These are phyloP conservation scores for Debaryomyces castellii DNA, from an alignment of 805 yeast species.

Conservation along the genomic window DNA sequence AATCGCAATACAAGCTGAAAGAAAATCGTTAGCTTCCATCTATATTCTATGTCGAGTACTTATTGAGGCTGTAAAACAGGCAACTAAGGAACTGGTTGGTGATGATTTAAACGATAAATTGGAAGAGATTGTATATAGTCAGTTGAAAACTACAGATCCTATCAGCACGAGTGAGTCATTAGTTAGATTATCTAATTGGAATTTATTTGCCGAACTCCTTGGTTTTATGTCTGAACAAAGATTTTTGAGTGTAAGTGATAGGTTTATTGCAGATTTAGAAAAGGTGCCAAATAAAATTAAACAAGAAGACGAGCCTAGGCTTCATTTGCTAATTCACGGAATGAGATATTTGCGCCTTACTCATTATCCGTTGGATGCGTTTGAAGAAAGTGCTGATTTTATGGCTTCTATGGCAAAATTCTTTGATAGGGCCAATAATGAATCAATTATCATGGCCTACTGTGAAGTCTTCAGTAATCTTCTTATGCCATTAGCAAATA, in stretches of 20 bases:
- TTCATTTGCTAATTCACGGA: constrained; percentile 80
- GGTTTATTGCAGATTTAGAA: constrained; percentile 91
- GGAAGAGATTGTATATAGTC: constrained; percentile 92
- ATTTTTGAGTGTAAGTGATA: constrained; percentile 84
- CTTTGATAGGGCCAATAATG: constrained; percentile 63
- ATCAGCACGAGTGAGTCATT: constrained; percentile 56
- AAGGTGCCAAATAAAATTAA: constrained; percentile 54
- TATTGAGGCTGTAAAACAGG: constrained; percentile 87
- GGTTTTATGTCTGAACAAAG: constrained; percentile 89
- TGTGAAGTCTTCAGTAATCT: constrained; percentile 79
- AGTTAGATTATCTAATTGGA: constrained; percentile 91
- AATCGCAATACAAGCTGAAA: constrained; percentile 78
- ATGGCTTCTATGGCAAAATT: constrained; percentile 83
- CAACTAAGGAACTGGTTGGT: constrained; percentile 70
- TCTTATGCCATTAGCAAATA: constrained; percentile 78
- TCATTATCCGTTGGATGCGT: constrained; percentile 81
- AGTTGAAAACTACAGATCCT: constrained; percentile 86
- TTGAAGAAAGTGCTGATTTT: constrained; percentile 94
- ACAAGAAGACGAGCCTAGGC: constrained; percentile 46
- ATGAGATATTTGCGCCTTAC: constrained; percentile 82
- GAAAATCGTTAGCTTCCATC: constrained; percentile 82
- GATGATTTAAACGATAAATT: constrained; percentile 78
- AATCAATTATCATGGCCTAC: constrained; percentile 69
- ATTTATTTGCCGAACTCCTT: constrained; percentile 79
- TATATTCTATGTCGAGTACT: constrained; percentile 88